Percentiles rank a stretch among this genome's conserved stretches.
Evolutionary conservation across 2,329 filamentous ascomycete species (phyloP).

Genomic region (Aspergillus vadensis): DNA sequence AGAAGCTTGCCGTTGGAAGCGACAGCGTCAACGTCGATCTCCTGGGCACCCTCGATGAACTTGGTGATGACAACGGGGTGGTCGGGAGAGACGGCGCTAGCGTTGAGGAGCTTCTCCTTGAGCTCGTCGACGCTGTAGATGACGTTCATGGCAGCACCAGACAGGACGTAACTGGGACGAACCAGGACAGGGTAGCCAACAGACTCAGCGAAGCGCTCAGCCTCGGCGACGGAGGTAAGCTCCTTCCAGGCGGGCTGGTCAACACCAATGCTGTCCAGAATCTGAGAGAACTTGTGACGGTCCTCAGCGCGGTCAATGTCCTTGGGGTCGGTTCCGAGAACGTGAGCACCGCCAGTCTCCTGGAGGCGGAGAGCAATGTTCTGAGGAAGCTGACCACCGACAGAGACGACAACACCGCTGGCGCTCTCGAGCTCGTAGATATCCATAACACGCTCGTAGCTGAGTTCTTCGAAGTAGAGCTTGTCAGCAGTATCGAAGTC

Average conservation of each 20-base stretch:
- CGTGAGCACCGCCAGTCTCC: constrained; percentile 83
- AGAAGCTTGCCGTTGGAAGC: constrained; percentile 83
- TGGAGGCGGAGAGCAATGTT: constrained; percentile 95
- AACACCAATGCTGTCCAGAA: constrained; percentile 92
- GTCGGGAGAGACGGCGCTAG: constrained; percentile 87
- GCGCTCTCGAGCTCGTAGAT: constrained; percentile 92
- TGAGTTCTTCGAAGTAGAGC: constrained; percentile 95
- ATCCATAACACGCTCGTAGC: constrained; percentile 97
- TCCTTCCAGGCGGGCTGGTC: constrained; percentile 99
- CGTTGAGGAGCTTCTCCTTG: constrained; percentile 90
- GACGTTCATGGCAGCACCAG: constrained; percentile 97
- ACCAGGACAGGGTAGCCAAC: constrained; percentile 95
- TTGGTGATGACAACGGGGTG: constrained; percentile 98
- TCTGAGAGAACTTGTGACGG: constrained; percentile 96
- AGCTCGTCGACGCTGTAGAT: constrained; percentile 86
- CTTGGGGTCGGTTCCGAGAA: constrained; percentile 87
- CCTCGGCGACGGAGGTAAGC: constrained; percentile 82
- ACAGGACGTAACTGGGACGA: constrained; percentile 91
- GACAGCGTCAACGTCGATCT: constrained; percentile 96
- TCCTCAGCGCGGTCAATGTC: constrained; percentile 99
- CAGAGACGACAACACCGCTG: constrained; percentile 87
- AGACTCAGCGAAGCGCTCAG: constrained; percentile 79
- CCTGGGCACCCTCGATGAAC: constrained; percentile 94
- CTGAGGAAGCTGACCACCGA: constrained; percentile 93
- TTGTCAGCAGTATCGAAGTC: constrained; percentile 89